These are phyloP conservation scores for Nicotiana tabacum DNA, from an alignment of 257 asterid species.

Conservation along the genomic window DNA sequence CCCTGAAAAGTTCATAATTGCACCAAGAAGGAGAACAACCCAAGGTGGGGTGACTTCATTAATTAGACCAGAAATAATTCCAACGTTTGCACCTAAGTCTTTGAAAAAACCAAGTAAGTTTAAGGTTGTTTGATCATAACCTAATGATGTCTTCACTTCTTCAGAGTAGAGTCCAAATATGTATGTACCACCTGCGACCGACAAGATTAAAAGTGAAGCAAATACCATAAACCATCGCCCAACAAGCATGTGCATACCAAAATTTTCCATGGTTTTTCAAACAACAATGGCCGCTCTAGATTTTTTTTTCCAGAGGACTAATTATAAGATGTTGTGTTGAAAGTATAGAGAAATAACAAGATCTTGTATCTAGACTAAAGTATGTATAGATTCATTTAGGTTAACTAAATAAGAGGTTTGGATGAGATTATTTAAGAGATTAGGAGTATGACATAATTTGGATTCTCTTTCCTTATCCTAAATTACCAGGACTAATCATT, in stretches of 20 bases:
- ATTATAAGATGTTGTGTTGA: not conserved
- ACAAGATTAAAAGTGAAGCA: slow-evolving; percentile 47
- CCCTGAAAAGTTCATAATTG: slow-evolving; percentile 49
- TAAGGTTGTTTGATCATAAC: slow-evolving; percentile 61
- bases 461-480: not conserved
- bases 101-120: slow-evolving; percentile 56
- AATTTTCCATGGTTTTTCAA: slow-evolving; percentile 12
- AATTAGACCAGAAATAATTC: slow-evolving; percentile 48
- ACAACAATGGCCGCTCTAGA: not conserved
- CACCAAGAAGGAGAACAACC: slow-evolving; percentile 50
- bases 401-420: not conserved
- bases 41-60: slow-evolving; percentile 57
- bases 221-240: slow-evolving; percentile 64
- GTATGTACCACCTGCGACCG: slow-evolving; percentile 64
- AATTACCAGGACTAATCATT: not conserved
- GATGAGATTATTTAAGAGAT: not conserved
- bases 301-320: not conserved
- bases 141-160: slow-evolving; percentile 41
- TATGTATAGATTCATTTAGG: not conserved
- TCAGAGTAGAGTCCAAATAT: slow-evolving; percentile 57
- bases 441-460: no score
- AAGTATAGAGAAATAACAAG: not conserved
- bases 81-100: slow-evolving; percentile 61
- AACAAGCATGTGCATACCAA: slow-evolving; percentile 27
- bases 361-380: not conserved